These are phyloP conservation scores for Amanita molliuscula DNA, from an alignment of 768 basidiomycete species.

Conservation along the genomic window DNA sequence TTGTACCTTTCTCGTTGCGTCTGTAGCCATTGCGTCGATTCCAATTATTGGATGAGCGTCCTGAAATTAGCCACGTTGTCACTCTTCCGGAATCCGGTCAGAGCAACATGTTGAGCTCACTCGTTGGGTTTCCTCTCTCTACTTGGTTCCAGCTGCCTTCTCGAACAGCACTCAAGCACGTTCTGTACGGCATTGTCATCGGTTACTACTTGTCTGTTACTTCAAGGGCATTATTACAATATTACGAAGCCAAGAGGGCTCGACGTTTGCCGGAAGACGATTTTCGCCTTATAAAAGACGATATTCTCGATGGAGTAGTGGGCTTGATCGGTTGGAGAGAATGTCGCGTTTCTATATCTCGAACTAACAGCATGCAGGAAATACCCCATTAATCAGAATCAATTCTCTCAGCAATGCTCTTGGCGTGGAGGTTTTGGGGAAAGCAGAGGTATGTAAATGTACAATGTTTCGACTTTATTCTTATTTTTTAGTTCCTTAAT, in stretches of 20 bases:
- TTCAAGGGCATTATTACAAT: constrained; percentile 50
- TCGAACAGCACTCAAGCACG: constrained; percentile 22
- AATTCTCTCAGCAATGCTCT: constrained; percentile 85
- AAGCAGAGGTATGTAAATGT: constrained; percentile 64
- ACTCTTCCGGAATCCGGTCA: background rate
- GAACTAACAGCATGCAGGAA: constrained; percentile 43
- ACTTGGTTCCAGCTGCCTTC: constrained; percentile 29
- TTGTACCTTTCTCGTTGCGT: constrained; percentile 24
- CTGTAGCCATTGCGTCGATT: constrained; percentile 7
- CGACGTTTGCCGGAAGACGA: constrained; percentile 26
- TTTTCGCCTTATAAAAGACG: constrained; percentile 65
- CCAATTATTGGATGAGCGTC: background rate
- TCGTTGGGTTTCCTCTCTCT: constrained; percentile 10
- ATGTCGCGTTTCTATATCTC: background rate
- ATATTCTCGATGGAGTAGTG: constrained; percentile 69
- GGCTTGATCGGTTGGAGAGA: constrained; percentile 67
- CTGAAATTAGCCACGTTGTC: background rate
- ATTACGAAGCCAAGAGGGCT: constrained; percentile 38
- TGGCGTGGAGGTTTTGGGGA: constrained; percentile 91
- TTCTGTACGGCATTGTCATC: constrained; percentile 42
- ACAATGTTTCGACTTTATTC: background rate
- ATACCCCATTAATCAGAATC: constrained; percentile 88
- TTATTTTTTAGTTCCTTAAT: constrained; percentile 66
- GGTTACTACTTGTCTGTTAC: constrained; percentile 74
- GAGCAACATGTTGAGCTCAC: background rate